Evolutionary conservation across 257 asterid genomes (phyloP).

Genomic region (Asclepias syriaca): DNA sequence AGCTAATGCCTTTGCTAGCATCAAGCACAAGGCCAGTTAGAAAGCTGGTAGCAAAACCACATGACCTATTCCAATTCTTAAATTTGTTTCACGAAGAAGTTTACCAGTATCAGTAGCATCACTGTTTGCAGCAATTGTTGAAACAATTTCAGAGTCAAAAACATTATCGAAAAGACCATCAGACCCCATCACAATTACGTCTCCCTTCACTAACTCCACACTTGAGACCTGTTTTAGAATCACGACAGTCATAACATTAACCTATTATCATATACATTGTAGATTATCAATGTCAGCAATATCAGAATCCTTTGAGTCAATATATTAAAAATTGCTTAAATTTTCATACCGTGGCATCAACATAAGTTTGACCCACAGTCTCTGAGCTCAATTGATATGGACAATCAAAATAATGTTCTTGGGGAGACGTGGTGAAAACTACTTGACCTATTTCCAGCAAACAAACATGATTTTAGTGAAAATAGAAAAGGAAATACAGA

Average conservation of each 20-base stretch:
- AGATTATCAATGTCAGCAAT: background rate
- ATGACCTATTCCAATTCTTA: constrained; percentile 3
- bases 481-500: background rate
- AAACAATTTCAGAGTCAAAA: constrained; percentile 56
- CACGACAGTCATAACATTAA: background rate
- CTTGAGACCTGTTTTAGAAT: constrained; percentile 48
- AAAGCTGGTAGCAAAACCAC: background rate
- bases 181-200: constrained; percentile 64
- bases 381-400: constrained; percentile 92
- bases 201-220: constrained; percentile 69
- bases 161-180: constrained; percentile 86
- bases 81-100: constrained; percentile 8
- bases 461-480: background rate
- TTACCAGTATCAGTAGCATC: constrained; percentile 59
- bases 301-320: background rate
- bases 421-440: constrained; percentile 67
- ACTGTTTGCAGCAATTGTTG: constrained; percentile 32
- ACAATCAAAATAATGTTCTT: constrained; percentile 89
- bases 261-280: too few relatives aligned
- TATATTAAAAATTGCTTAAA: constrained; percentile 3
- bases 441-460: constrained; percentile 46
- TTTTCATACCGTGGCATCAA: constrained; percentile 72
- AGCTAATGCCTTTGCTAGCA: constrained; percentile 83
- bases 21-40: constrained; percentile 20
- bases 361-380: constrained; percentile 71